phyloP scores from a whole-genome alignment of 2,329 filamentous ascomycete genomes.

The Penicillium italicum region DNA sequence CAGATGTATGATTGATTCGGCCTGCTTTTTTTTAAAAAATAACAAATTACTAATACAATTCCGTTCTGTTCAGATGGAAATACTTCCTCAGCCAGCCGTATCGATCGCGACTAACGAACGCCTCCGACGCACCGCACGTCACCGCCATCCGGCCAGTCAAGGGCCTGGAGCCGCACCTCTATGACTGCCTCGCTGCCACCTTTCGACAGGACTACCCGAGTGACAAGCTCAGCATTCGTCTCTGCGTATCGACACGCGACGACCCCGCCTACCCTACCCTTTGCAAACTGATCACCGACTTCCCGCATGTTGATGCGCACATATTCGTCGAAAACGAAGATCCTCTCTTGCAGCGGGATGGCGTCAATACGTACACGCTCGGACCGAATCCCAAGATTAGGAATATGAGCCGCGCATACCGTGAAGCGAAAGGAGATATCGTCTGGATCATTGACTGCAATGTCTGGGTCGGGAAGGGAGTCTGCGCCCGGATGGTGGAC shows the following conservation, averaged over 20 bases:
- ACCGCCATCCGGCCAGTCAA: conserved; percentile 93
- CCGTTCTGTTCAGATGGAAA: conserved; percentile 46
- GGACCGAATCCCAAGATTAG: conserved; percentile 98
- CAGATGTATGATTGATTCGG: conserved; percentile 49
- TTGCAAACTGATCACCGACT: conserved; percentile 67
- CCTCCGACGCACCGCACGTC: conserved; percentile 65
- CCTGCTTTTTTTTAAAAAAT: background rate
- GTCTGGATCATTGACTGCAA: conserved; percentile 97
- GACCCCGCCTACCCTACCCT: conserved; percentile 79
- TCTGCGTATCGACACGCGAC: conserved; percentile 71
- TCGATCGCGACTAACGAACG: conserved; percentile 40
- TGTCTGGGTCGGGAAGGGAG: conserved; percentile 79
- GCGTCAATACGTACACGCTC: conserved; percentile 55
- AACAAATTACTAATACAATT: conserved; percentile 9
- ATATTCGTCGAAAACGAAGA: conserved; percentile 82
- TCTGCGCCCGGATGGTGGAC: conserved; percentile 84
- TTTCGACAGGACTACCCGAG: conserved; percentile 78
- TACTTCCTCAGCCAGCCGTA: conserved; percentile 50
- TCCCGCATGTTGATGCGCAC: conserved; percentile 65
- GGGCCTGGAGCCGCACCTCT: conserved; percentile 82
- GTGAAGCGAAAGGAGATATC: conserved; percentile 81
- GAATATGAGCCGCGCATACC: conserved; percentile 90
- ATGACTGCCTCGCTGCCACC: conserved; percentile 85
- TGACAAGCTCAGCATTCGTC: conserved; percentile 70
- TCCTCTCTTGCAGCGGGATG: conserved; percentile 58